Percentiles rank a stretch among this genome's conserved stretches.
Evolutionary conservation across 139 green algal genomes (phyloP).

Genomic region (Micractinium conductrix): DNA sequence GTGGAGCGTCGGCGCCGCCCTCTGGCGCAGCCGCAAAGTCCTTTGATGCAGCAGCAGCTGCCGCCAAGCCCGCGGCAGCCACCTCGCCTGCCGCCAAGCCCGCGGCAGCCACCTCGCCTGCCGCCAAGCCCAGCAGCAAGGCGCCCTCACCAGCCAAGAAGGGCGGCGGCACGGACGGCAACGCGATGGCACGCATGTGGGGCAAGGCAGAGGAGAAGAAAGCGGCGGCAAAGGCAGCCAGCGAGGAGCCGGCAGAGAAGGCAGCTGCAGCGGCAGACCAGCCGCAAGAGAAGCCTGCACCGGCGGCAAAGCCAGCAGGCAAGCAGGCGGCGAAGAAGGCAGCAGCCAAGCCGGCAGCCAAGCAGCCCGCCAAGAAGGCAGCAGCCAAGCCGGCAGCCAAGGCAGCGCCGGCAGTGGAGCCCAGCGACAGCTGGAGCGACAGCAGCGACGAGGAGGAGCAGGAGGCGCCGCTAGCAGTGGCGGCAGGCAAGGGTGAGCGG

Average conservation of each 20-base stretch:
- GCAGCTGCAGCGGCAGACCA: conserved; percentile 3
- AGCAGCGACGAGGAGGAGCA: background rate
- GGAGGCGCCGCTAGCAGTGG: background rate
- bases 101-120: background rate
- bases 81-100: background rate
- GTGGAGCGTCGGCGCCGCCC: background rate
- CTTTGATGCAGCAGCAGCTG: background rate
- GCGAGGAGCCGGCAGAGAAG: background rate
- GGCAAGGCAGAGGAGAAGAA: conserved; percentile 14
- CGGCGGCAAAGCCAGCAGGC: background rate
- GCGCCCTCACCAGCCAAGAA: conserved; percentile 14
- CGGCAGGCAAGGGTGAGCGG: conserved; percentile 9
- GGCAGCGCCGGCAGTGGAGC: background rate
- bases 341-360: conserved; percentile 10
- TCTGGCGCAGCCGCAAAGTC: background rate
- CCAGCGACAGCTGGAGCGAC: background rate
- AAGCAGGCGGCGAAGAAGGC: background rate
- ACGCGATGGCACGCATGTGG: conserved; percentile 5
- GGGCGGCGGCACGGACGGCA: background rate
- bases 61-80: background rate
- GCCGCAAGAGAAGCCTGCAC: background rate
- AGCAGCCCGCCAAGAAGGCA: background rate
- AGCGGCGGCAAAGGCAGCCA: background rate
- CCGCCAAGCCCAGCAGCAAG: background rate
- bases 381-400: conserved; percentile 8